Conservation (phyloP, 2,329 filamentous ascomycete species). For the Podosphaera xanthii region DNA sequence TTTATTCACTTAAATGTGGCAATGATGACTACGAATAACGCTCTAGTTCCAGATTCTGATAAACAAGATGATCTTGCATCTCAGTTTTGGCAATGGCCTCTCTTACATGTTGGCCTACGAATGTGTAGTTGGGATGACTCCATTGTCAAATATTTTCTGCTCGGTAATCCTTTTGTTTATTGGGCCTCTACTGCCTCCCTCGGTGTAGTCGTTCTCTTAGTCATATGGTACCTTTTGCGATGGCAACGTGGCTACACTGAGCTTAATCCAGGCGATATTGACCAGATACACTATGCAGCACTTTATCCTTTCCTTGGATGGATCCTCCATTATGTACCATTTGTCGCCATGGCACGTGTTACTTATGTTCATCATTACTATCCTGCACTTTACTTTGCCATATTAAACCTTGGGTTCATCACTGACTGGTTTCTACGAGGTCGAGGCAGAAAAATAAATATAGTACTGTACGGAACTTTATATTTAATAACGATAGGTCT, state of each 20-base stretch:
- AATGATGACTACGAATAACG: conserved; percentile 99
- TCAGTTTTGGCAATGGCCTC: conserved; percentile 95
- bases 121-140: conserved; percentile 98
- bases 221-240: conserved; percentile 69
- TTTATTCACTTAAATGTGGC: conserved; percentile 96
- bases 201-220: conserved; percentile 44
- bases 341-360: conserved; percentile 92
- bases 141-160: conserved; percentile 92
- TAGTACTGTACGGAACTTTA: conserved; percentile 46
- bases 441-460: conserved; percentile 38
- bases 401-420: conserved; percentile 70
- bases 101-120: conserved; percentile 80
- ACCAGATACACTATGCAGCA: conserved; percentile 85
- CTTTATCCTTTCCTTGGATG: conserved; percentile 82
- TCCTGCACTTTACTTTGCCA: conserved; percentile 91
- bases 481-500: conserved; percentile 57
- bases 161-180: conserved; percentile 90
- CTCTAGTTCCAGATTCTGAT: conserved; percentile 86
- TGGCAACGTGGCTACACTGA: conserved; percentile 92
- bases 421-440: conserved; percentile 60
- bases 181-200: conserved; percentile 76
- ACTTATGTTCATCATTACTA: conserved; percentile 99
- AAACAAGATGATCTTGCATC: conserved; percentile 98
- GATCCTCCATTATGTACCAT: conserved; percentile 90
- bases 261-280: conserved; percentile 56